Evolutionary conservation across 2,329 filamentous ascomycete genomes (phyloP).

Genomic region (Allantophomopsis lycopodina): DNA sequence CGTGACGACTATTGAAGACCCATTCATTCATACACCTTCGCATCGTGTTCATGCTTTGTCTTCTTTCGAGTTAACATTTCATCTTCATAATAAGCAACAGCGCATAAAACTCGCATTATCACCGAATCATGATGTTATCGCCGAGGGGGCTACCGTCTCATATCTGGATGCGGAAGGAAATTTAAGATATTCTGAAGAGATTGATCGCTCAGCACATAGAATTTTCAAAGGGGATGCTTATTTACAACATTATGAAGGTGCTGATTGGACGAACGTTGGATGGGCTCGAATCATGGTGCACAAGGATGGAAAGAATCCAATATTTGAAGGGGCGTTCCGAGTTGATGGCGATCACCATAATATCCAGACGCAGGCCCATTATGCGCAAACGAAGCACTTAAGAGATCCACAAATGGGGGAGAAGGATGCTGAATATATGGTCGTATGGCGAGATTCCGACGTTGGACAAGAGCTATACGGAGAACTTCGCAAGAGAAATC

Average conservation of each 20-base stretch:
- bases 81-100: conserved; percentile 51
- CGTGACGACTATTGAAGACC: conserved; percentile 59
- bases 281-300: conserved; percentile 76
- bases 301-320: conserved; percentile 60
- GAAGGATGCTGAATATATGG: conserved; percentile 61
- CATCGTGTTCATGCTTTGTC: conserved; percentile 70
- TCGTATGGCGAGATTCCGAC: conserved; percentile 87
- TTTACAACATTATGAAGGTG: conserved; percentile 42
- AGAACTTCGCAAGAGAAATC: conserved; percentile 14
- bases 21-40: conserved; percentile 64
- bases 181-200: conserved; percentile 48
- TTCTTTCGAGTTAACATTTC: conserved; percentile 74
- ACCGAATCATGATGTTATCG: conserved; percentile 83
- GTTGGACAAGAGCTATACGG: conserved; percentile 44
- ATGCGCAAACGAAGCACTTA: conserved; percentile 54
- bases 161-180: conserved; percentile 61
- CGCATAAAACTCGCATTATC: conserved; percentile 69
- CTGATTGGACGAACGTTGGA: conserved; percentile 66
- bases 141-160: conserved; percentile 59
- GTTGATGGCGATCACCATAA: conserved; percentile 76
- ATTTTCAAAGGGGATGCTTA: conserved; percentile 76
- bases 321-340: conserved; percentile 86
- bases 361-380: conserved; percentile 63
- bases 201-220: conserved; percentile 62
- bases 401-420: conserved; percentile 49